Percentiles rank a stretch among this genome's conserved stretches.
These are phyloP conservation scores for Globomyces pollinis-pini DNA, from an alignment of 192 early-diverging fungal genomes.

Conservation along the genomic window DNA sequence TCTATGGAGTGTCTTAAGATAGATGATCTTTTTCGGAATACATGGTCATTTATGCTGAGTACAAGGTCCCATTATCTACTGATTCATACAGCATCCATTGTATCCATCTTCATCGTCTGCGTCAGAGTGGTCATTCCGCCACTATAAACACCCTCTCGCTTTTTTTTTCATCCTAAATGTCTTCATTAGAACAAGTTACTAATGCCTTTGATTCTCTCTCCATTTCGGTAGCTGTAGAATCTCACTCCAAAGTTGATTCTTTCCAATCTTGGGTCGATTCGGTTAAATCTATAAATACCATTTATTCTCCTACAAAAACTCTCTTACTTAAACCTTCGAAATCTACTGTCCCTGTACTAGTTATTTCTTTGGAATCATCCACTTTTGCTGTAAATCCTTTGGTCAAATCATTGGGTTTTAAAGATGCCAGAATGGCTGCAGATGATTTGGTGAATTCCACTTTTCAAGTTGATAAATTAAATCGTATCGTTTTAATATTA, in stretches of 20 bases:
- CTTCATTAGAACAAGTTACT: background rate
- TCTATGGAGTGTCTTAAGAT: no score
- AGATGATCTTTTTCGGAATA: no score
- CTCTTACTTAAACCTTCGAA: constrained; percentile 71
- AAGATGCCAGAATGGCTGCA: constrained; percentile 63
- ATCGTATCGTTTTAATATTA: constrained; percentile 34
- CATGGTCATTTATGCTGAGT: no score
- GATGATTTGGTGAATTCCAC: constrained; percentile 53
- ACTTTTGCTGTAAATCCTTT: constrained; percentile 21
- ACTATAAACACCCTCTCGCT: no score
- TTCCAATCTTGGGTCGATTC: constrained; percentile 48
- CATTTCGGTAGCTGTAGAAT: constrained; percentile 21
- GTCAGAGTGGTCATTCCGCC: background rate
- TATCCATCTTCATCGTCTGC: no score
- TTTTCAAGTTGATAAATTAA: constrained; percentile 49
- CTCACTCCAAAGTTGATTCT: constrained; percentile 48
- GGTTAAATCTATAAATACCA: constrained; percentile 5
- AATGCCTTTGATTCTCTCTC: constrained; percentile 7
- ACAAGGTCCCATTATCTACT: no score
- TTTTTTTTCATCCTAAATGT: background rate
- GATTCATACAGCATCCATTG: no score
- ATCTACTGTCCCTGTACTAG: constrained; percentile 49
- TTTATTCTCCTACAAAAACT: constrained; percentile 53
- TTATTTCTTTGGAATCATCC: constrained; percentile 51
- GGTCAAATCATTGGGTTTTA: constrained; percentile 26